A percentile compares a stretch with the other conserved stretches of the same genome.
These are phyloP conservation scores for Phyllosticta paracitricarpa DNA, from an alignment of 2,329 filamentous ascomycete species.

Conservation along the genomic window DNA sequence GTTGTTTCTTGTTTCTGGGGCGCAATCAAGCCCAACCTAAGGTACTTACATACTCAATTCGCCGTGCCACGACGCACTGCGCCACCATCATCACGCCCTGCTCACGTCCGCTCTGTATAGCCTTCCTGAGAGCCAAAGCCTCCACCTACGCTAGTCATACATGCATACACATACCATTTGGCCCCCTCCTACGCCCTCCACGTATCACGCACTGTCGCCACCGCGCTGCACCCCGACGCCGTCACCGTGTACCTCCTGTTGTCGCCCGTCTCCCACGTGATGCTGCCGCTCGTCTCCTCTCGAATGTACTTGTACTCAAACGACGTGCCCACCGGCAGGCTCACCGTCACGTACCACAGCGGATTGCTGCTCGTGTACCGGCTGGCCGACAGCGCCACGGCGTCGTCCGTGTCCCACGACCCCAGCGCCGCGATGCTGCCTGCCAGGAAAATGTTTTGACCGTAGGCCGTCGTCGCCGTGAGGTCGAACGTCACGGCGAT, in stretches of 20 bases:
- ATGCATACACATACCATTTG: too few species aligned
- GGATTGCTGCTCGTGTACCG: conserved; percentile 35
- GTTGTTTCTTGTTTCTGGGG: not conserved
- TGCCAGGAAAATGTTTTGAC: conserved; percentile 39
- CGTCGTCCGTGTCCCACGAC: conserved; percentile 32
- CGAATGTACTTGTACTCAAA: conserved; percentile 39
- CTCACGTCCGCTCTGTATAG: not conserved
- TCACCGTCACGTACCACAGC: conserved; percentile 35
- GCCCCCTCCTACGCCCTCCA: conserved; percentile 13
- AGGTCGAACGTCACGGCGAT: conserved; percentile 36
- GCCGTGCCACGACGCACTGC: not conserved
- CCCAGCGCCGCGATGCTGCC: conserved; percentile 37
- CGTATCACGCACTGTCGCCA: conserved; percentile 16
- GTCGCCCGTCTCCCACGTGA: conserved; percentile 34
- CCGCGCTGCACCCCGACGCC: conserved; percentile 12
- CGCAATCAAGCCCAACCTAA: too few species aligned
- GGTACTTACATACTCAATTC: not conserved
- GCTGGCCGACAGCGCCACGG: conserved; percentile 31
- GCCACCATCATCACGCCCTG: not conserved
- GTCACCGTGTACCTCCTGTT: conserved; percentile 32
- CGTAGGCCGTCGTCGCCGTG: conserved; percentile 37
- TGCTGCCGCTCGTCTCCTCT: conserved; percentile 35
- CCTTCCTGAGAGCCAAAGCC: not conserved
- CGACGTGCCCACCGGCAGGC: conserved; percentile 31
- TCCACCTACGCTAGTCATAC: too few species aligned